Conservation (phyloP, 371 early-diverging fungal species). For the Saksenaea vasiformis region DNA sequence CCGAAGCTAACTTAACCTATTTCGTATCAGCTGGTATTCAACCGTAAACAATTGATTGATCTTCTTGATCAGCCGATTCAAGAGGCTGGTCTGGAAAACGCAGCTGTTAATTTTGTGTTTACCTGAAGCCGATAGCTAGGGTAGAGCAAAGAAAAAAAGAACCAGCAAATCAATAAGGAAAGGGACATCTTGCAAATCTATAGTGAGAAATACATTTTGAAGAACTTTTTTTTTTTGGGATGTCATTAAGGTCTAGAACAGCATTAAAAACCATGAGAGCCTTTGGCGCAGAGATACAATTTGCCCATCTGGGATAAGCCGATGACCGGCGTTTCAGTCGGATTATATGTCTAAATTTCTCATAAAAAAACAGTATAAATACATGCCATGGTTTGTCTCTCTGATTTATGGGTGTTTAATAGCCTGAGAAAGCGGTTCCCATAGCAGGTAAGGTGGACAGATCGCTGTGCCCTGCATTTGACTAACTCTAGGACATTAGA, state of each 20-base stretch:
- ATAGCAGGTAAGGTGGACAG: too few species aligned
- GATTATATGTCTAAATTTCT: neutral
- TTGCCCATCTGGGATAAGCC: neutral
- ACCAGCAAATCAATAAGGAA: neutral
- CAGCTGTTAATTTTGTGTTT: conserved; percentile 53
- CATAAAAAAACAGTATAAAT: neutral
- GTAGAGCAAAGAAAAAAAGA: neutral
- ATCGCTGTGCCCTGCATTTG: too few species aligned
- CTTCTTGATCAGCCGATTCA: conserved; percentile 61
- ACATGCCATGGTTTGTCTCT: neutral
- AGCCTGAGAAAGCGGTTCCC: too few species aligned
- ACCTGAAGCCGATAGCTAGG: conserved; percentile 13
- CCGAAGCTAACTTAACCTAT: neutral
- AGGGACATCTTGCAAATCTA: neutral
- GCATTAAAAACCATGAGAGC: neutral
- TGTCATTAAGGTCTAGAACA: neutral
- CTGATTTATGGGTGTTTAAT: neutral
- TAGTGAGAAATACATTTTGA: neutral
- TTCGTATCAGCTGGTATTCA: conserved; percentile 55
- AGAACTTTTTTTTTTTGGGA: neutral
- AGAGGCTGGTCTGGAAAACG: conserved; percentile 68
- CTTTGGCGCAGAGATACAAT: neutral
- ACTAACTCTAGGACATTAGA: too few species aligned
- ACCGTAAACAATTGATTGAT: conserved; percentile 64
- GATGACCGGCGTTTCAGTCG: neutral